Evolutionary conservation across 2,329 filamentous ascomycete species (phyloP).

Genomic region (Exophiala oligosperma): DNA sequence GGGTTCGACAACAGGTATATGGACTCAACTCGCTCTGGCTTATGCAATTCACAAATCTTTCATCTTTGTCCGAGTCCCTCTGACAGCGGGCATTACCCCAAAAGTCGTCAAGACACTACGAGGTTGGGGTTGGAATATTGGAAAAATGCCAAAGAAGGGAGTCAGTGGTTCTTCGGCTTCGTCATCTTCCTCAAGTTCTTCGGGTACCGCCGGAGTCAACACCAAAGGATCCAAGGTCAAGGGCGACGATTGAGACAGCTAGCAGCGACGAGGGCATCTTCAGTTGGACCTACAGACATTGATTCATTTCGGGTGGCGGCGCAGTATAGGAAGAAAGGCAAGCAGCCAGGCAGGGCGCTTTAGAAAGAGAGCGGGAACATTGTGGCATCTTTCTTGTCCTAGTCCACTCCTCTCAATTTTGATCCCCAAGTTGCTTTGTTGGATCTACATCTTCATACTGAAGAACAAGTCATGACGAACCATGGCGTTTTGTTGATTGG

Average conservation of each 20-base stretch:
- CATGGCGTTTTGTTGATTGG: too few species aligned
- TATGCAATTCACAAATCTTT: constrained; percentile 98
- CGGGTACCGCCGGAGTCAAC: constrained; percentile 21
- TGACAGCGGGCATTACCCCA: constrained; percentile 86
- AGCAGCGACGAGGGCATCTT: too few species aligned
- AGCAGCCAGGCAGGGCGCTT: too few species aligned
- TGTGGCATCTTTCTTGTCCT: too few species aligned
- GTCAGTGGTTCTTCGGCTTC: constrained; percentile 32
- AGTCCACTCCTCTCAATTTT: too few species aligned
- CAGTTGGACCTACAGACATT: too few species aligned
- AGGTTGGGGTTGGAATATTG: constrained; percentile 92
- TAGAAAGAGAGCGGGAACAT: too few species aligned
- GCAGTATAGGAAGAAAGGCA: too few species aligned
- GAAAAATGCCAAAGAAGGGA: constrained; percentile 57
- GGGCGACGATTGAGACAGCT: constrained; percentile 26
- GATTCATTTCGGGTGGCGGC: too few species aligned
- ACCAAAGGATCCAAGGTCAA: constrained; percentile 28
- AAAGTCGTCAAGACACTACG: constrained; percentile 90
- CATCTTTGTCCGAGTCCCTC: constrained; percentile 90
- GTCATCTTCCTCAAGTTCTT: background rate
- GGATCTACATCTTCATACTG: too few species aligned
- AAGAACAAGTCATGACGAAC: too few species aligned
- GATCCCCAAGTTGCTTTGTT: too few species aligned
- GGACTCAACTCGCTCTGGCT: constrained; percentile 87
- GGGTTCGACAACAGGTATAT: constrained; percentile 52